These are phyloP conservation scores for Neurospora intermedia DNA, from an alignment of 495 filamentous ascomycete genomes.

Conservation along the genomic window DNA sequence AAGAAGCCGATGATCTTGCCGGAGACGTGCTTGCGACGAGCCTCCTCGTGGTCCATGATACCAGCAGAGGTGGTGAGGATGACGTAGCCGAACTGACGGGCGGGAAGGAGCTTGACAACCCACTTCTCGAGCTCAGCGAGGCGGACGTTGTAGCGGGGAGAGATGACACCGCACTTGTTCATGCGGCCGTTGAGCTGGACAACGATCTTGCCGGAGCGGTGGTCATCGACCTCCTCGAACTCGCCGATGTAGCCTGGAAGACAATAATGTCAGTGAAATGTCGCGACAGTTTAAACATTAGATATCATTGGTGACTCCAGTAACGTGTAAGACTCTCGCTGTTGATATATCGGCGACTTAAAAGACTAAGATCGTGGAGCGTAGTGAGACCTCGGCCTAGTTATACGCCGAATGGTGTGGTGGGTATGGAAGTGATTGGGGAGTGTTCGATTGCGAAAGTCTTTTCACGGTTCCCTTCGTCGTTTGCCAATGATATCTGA, in stretches of 20 bases:
- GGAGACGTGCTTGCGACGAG: slow-evolving; percentile 90
- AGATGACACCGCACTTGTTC: slow-evolving; percentile 99
- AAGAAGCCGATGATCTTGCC: slow-evolving; percentile 97
- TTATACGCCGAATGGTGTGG: slow-evolving; percentile 77
- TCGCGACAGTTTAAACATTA: slow-evolving; percentile 88
- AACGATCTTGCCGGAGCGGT: slow-evolving; percentile 96
- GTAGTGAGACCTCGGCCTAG: slow-evolving; percentile 81
- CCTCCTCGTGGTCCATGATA: slow-evolving; percentile 99
- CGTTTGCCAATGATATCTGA: not conserved
- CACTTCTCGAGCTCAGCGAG: slow-evolving; percentile 97
- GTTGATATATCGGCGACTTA: slow-evolving; percentile 94
- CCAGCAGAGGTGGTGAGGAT: slow-evolving; percentile 97
- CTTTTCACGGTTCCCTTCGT: not conserved
- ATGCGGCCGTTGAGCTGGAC: slow-evolving; percentile 93
- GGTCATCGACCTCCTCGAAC: slow-evolving; percentile 99
- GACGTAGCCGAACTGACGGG: slow-evolving; percentile 99
- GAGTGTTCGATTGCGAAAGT: slow-evolving; percentile 10
- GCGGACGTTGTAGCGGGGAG: slow-evolving; percentile 95
- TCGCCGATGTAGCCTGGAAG: slow-evolving; percentile 92
- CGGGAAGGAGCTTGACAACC: slow-evolving; percentile 94
- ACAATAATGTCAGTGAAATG: slow-evolving; percentile 49
- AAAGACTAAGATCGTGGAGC: slow-evolving; percentile 86
- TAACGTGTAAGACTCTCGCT: slow-evolving; percentile 89
- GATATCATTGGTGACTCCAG: slow-evolving; percentile 58
- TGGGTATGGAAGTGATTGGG: not conserved